Evolutionary conservation across 768 basidiomycete genomes (phyloP).

Genomic region (Tylopilus intermedius): DNA sequence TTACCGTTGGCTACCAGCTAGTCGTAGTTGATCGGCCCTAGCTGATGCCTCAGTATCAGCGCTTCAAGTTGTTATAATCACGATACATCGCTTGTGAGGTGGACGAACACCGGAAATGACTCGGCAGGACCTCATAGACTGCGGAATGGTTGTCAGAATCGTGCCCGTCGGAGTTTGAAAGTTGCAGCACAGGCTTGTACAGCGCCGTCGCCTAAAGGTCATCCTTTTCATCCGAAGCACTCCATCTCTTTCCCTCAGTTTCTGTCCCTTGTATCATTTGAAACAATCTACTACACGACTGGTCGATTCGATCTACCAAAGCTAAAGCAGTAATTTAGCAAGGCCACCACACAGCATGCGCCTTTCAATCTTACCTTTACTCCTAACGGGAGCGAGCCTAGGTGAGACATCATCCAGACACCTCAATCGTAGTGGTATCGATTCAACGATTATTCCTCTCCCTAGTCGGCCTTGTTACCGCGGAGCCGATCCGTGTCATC

Average conservation of each 20-base stretch:
- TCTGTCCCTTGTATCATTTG: neutral
- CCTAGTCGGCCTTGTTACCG: constrained; percentile 36
- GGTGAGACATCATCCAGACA: constrained; percentile 20
- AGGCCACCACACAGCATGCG: constrained; percentile 29
- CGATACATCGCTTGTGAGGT: neutral
- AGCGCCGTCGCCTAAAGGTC: neutral
- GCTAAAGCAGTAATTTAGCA: neutral
- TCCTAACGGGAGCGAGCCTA: constrained; percentile 34
- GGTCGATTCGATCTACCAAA: neutral
- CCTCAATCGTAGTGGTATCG: neutral
- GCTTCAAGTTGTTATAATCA: constrained; percentile 1
- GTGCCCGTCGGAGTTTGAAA: constrained; percentile 23
- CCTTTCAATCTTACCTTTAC: constrained; percentile 33
- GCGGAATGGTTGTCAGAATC: neutral
- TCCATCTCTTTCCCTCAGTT: neutral
- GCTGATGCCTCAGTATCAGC: neutral
- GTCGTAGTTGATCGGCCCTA: neutral
- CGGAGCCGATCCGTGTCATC: constrained; percentile 49
- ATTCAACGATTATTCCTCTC: neutral
- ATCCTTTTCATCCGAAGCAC: neutral
- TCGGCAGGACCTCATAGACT: neutral
- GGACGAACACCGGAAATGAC: neutral
- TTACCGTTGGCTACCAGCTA: neutral
- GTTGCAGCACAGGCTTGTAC: constrained; percentile 1
- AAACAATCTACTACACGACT: neutral